Evolutionary conservation across 306 rosid genomes (phyloP).

Genomic region (Cicer pinnatifidum): DNA sequence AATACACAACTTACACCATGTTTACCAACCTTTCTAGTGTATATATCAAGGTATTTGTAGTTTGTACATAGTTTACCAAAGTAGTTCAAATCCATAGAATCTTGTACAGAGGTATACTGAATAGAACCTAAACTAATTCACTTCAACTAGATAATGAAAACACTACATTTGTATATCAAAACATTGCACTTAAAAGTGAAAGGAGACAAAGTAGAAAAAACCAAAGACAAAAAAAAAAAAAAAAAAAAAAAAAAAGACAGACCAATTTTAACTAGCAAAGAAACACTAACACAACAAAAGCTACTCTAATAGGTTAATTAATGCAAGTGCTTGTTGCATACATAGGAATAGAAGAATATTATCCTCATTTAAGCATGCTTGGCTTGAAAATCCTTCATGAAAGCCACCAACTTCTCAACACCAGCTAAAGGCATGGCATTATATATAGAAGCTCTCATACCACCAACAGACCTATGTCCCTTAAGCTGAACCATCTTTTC

Average conservation of each 20-base stretch:
- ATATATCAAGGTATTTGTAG: not conserved
- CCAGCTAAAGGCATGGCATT: constrained; percentile 98
- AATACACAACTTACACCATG: not conserved
- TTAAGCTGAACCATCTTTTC: constrained; percentile 93
- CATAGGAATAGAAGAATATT: not conserved
- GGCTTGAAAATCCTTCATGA: constrained; percentile 92
- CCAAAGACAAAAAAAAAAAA: not conserved
- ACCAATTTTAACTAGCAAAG: constrained; percentile 7
- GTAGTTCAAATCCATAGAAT: constrained; percentile 21
- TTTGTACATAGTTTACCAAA: constrained; percentile 12
- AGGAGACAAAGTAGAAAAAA: not conserved
- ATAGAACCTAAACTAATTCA: constrained; percentile 27
- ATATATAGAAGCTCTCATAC: constrained; percentile 93
- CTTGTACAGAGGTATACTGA: constrained; percentile 17
- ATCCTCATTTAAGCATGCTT: constrained; percentile 47
- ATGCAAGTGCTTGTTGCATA: constrained; percentile 1
- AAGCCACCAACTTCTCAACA: constrained; percentile 86
- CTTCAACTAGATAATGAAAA: constrained; percentile 5
- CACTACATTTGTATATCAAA: constrained; percentile 41
- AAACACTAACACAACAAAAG: not conserved
- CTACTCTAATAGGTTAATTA: not conserved
- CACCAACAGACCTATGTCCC: constrained; percentile 96
- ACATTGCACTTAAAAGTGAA: constrained; percentile 21
- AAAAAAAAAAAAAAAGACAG: not conserved
- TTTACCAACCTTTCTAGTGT: not conserved